phyloP scores from a whole-genome alignment of 1,284 basidiomycete genomes.

The Tilletia setariae region DNA sequence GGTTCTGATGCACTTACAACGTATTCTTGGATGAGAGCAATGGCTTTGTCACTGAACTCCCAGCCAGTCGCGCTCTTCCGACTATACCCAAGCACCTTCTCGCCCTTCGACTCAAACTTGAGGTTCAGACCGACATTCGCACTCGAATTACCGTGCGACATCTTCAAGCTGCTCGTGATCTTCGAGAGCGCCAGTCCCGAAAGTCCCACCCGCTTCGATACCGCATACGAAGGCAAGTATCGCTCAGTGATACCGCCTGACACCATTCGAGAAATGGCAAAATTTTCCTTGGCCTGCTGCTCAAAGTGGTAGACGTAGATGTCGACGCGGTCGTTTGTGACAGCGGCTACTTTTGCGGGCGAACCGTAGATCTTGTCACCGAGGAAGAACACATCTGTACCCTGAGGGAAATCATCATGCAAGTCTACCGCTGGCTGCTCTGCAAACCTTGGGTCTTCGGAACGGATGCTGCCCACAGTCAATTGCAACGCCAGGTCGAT shows the following conservation, averaged over 20 bases:
- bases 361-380: constrained; percentile 90
- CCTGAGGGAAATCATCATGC: constrained; percentile 81
- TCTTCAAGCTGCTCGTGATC: constrained; percentile 89
- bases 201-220: constrained; percentile 39
- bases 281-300: constrained; percentile 46
- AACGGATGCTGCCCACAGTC: constrained; percentile 36
- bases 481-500: constrained; percentile 69
- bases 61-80: constrained; percentile 77
- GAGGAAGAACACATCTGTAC: constrained; percentile 90
- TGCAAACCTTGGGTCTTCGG: constrained; percentile 50
- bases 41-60: constrained; percentile 88
- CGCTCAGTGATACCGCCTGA: neutral
- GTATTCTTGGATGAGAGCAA: constrained; percentile 78
- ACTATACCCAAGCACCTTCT: constrained; percentile 93
- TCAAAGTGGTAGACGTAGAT: constrained; percentile 44
- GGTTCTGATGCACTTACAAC: constrained; percentile 60
- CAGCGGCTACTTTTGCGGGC: constrained; percentile 81
- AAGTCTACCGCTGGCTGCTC: constrained; percentile 73
- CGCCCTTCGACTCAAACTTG: constrained; percentile 92
- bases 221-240: constrained; percentile 31
- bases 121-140: constrained; percentile 87
- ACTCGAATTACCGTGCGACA: constrained; percentile 70
- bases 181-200: constrained; percentile 64
- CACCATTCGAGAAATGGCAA: constrained; percentile 24
- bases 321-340: constrained; percentile 53